Percentiles rank a stretch among this genome's conserved stretches.
Conservation (phyloP, 768 basidiomycete genomes). For the Rhizopogon vinicolor region DNA sequence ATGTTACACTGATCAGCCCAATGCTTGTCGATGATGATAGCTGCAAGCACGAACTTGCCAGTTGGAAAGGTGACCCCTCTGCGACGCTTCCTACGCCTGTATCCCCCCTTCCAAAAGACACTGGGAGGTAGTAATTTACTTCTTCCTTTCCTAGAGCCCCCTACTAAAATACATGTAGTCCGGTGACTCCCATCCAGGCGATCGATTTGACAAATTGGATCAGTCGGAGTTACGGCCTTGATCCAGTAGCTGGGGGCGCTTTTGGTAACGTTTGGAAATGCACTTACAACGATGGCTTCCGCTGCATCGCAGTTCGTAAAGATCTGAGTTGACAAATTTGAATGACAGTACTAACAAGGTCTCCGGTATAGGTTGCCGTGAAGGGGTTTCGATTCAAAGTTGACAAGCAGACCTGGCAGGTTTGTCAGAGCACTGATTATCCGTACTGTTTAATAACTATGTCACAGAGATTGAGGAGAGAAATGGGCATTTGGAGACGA, state of each 20-base stretch:
- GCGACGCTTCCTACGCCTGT: neutral
- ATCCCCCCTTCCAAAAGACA: neutral
- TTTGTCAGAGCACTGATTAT: neutral
- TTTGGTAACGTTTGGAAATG: slow-evolving; percentile 10
- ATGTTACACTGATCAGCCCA: neutral
- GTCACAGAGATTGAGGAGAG: slow-evolving; percentile 14
- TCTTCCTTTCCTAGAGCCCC: neutral
- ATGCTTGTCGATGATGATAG: neutral
- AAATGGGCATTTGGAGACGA: slow-evolving; percentile 19
- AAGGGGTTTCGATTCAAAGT: slow-evolving; percentile 2
- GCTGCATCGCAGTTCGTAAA: neutral
- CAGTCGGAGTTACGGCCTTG: neutral
- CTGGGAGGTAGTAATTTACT: neutral
- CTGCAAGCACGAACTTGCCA: neutral
- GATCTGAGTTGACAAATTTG: neutral
- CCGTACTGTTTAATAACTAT: neutral
- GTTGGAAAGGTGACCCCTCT: neutral
- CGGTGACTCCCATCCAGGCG: neutral
- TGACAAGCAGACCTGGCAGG: neutral
- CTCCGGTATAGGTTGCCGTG: slow-evolving; percentile 6
- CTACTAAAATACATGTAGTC: neutral
- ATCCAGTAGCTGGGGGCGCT: neutral
- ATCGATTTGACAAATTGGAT: neutral
- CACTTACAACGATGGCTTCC: neutral
- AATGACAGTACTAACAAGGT: neutral